Evolutionary conservation across 108 stramenopile species (phyloP), one percentile per base, ranked within the genome.

Genomic region (Pseudonitzschia multistriata): DNA sequence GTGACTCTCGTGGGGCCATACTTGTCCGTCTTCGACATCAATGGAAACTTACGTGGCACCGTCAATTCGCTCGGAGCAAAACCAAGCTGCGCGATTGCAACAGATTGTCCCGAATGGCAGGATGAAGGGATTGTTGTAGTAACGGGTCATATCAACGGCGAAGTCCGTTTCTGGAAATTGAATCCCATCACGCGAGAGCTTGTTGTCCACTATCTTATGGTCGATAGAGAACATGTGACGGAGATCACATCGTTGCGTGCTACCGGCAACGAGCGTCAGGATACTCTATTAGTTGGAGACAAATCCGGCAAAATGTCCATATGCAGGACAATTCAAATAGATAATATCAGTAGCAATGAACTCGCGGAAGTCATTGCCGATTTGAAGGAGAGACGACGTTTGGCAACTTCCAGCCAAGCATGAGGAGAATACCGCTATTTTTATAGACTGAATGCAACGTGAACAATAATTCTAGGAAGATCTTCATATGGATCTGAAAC

Each of bases 141-240:
- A 28, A 95, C 96, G 19, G 97, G 97, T 25, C 97, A 98, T 68
- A 81, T 85, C 66, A 92, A 93, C 68, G 97, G 97, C n/a, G 87
- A 95, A 72, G 86, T 97, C 15, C 78, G 84, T 21, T 83, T 98
- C 33, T 98, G 97, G 97, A 82, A 88, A 24, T 67, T 96, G 29
- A 79, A 91, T 69, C 82, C 84, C 66, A 70, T 85, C 25, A 79
- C 71, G 1, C 66, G 62, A n/a, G 63, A 76, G 48, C 63, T 93
- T 27, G 70, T 75, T 2, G 62, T 86, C 49, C 79, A 82, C 5
- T 84, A 91, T 55, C 30, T 83, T 25, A 40, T 96, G 65, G 80
- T 81, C 28, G 89, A 93, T 45, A 79, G 79, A 36, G 80, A 87
- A 52, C 92, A 96, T 70, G 80, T 79, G 1, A 81, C 85, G 53